Evolutionary conservation across 768 basidiomycete genomes (phyloP).

Genomic region (Tylopilus sp.): DNA sequence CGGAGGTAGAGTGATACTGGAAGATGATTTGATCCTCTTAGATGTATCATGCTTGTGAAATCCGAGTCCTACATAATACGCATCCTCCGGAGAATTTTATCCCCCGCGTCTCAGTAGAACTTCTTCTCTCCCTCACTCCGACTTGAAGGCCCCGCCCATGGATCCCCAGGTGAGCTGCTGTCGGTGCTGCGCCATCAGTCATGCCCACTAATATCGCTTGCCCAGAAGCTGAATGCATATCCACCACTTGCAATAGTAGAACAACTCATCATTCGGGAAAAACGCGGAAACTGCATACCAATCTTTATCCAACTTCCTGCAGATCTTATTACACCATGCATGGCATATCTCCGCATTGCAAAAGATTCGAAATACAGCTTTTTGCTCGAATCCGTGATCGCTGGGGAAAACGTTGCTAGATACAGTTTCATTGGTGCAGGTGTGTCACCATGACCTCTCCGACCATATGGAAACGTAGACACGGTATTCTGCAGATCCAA

Average conservation of each 20-base stretch:
- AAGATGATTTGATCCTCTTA: neutral
- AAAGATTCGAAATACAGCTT: conserved; percentile 94
- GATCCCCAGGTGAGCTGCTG: conserved; percentile 45
- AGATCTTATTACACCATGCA: conserved; percentile 94
- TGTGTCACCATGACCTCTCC: conserved; percentile 39
- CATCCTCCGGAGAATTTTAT: neutral
- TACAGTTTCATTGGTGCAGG: conserved; percentile 97
- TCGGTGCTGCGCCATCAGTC: neutral
- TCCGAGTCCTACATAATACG: conserved; percentile 6
- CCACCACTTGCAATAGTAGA: conserved; percentile 77
- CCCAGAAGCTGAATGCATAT: conserved; percentile 60
- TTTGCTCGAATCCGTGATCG: conserved; percentile 87
- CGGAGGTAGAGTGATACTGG: conserved; percentile 6
- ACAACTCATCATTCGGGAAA: conserved; percentile 73
- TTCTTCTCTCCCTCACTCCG: neutral
- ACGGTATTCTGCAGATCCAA: conserved; percentile 60
- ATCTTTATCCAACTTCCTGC: conserved; percentile 91
- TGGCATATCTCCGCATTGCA: conserved; percentile 91
- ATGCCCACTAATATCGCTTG: conserved; percentile 58
- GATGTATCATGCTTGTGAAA: neutral
- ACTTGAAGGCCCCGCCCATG: conserved; percentile 34
- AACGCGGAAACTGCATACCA: conserved; percentile 89
- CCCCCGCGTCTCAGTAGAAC: neutral
- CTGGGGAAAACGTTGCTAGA: conserved; percentile 85
- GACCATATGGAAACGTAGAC: neutral